Base-by-base conservation (phyloP, 129 eudicot genomes). In the Smallanthus sonchifolius region DNA sequence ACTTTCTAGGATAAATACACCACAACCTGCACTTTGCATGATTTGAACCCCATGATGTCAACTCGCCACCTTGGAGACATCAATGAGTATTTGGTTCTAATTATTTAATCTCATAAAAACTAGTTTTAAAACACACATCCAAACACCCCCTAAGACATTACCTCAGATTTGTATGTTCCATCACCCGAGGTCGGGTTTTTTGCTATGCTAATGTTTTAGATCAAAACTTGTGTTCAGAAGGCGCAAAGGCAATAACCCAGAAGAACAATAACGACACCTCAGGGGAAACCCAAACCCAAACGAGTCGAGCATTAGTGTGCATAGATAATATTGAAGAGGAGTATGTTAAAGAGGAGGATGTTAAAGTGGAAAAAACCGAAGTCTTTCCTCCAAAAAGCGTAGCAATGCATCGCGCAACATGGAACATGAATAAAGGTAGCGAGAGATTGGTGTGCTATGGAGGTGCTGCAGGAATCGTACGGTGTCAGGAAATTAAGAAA, bases 341-440 rank as follows among this genome's bases (percentile, higher is more conserved):
- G 37, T 28, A 6, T 13, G 73, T 52, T 14, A 73, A 73, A 74
- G 30, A 54, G 19, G 66, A 43, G 37, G 35, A 6, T 13, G 73
- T 52, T 14, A 73, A 75, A 74, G 30, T 54, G 19, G 82, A 55
- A 7, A 40, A 67, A 35, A 16, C 61, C 10, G 93, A 83, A 61
- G 68, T 43, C 5, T 40, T 82, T n/a, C 99, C 99, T 70, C 78
- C 96, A 4, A 91, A 91, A 71, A 76, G 39, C 1, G 84, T 91
- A 24, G 92, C 96, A n/a, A 95, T 95, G 88, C 89, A 95, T 47
- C 85, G 82, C 19, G 96, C 88, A 44, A 84, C 94, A 75, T 91
- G 99, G 99, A 95, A 88, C 75, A 79, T 85, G 78, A 95, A 95
- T 74, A 85, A 82, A 80, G 99, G 99, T 34, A 82, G 97, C 61